Conservation (phyloP, 1,284 basidiomycete genomes). For the Pseudozyma pruni region DNA sequence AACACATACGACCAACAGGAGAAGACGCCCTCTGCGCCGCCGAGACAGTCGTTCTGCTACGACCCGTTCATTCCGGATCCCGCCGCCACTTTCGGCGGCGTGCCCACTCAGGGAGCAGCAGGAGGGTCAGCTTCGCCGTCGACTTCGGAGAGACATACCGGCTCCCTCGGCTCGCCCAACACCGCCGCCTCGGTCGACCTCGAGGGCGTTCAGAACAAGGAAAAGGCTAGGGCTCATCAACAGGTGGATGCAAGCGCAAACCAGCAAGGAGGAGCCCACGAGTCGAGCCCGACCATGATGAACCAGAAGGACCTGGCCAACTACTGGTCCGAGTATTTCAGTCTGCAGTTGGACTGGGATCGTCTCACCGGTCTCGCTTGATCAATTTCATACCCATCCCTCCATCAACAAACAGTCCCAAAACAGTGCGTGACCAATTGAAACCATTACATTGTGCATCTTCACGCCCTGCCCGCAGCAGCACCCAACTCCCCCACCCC, state of each 20-base stretch:
- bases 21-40: neutral
- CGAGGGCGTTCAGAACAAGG: neutral
- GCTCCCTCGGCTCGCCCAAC: neutral
- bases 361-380: conserved; percentile 31
- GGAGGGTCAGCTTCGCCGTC: conserved; percentile 4
- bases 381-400: neutral
- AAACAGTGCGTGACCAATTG: too few relatives aligned
- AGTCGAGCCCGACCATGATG: conserved; percentile 6
- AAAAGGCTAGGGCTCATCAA: neutral
- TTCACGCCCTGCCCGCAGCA: conserved; percentile 15
- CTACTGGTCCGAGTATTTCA: conserved; percentile 48
- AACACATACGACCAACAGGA: conserved; percentile 32
- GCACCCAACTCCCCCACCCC: conserved; percentile 29
- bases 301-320: conserved; percentile 44
- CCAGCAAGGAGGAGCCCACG: conserved; percentile 1
- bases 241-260: neutral
- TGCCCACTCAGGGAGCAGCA: too few relatives aligned
- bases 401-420: too few relatives aligned
- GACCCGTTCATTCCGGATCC: conserved; percentile 41
- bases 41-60: conserved; percentile 25
- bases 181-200: neutral
- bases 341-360: conserved; percentile 43
- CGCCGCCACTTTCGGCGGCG: neutral
- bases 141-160: neutral
- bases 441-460: too few relatives aligned